phyloP scores from a whole-genome alignment of 2,329 filamentous ascomycete species.

The Fonsecaea erecta region DNA sequence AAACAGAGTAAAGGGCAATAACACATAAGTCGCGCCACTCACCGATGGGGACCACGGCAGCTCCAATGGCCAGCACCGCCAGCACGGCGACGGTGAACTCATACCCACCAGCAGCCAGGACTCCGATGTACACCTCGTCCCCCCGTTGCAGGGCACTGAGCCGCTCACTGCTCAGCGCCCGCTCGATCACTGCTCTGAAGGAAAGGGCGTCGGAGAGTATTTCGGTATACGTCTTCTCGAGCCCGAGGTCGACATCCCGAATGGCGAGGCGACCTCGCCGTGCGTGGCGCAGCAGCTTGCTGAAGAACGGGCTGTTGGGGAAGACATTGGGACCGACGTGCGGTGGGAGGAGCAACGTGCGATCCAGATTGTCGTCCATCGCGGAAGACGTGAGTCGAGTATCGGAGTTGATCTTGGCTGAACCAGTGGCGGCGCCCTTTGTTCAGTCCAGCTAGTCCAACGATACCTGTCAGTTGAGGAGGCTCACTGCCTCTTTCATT shows the following conservation, averaged over 20 bases:
- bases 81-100: constrained; percentile 43
- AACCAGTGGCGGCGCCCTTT: background rate
- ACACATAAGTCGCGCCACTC: too few species aligned
- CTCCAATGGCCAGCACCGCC: constrained; percentile 41
- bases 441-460: background rate
- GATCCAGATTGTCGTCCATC: background rate
- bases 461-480: background rate
- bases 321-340: constrained; percentile 3
- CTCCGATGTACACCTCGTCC: constrained; percentile 41
- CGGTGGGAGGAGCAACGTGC: background rate
- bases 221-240: constrained; percentile 12
- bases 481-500: background rate
- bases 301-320: constrained; percentile 7
- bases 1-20: too few species aligned
- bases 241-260: background rate
- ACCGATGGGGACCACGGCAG: constrained; percentile 44
- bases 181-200: constrained; percentile 2
- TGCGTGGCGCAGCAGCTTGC: constrained; percentile 7
- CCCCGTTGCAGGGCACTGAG: constrained; percentile 7
- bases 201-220: background rate
- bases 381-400: background rate
- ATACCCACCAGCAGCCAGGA: constrained; percentile 43
- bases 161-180: background rate
- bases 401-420: background rate
- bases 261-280: background rate